Evolutionary conservation across 192 early-diverging fungal species (phyloP), one percentile per base, ranked within the genome.

Genomic region (Linnemannia schmuckeri): DNA sequence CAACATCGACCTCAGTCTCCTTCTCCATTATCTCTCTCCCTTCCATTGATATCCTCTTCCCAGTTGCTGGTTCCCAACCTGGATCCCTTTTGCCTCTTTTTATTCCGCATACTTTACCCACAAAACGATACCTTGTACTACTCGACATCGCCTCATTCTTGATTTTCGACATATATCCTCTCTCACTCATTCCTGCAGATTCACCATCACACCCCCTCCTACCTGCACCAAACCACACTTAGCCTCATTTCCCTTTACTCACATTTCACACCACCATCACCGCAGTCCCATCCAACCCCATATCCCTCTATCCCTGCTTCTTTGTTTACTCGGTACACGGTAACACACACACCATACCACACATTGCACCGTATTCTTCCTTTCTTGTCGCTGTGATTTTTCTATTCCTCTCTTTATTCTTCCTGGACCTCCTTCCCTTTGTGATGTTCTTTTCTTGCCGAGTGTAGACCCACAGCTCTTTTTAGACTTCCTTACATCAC

Each of bases 41-140:
- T 0, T n/a, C 6, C 24, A 57, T 57, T 27, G 24, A 57, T 27
- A n/a, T 27, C 42, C 49, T 52, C 73, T 74, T 54, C 69, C 6
- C 70, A 70, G 40, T 70, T 70, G 70, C 38, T 13, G 70, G 70
- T 30, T 70, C 70, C 70, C 70, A 70, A 70, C 38, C 70, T 70
- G 70, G 70, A 70, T 70, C 4, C 22, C 70, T 17, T 30, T 18
- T 22, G 40, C 6, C 27, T 70, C 37, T 20, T 37, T 40, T 70
- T 20, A 7, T 24, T 18, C 20, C 37, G 1, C 37, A 37, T 37
- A 2, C 40, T 38, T 40, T 38, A 37, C 70, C 37, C 40, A 24
- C 22, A 8, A 22, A 35, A 38, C 41, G 70, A 38, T 72, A 22
- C 70, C 38, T 33, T 72, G 13, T 15, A 0, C 17, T 22, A 46